Conservation (phyloP, 2,329 filamentous ascomycete genomes). For the Leptographium galeiforme region DNA sequence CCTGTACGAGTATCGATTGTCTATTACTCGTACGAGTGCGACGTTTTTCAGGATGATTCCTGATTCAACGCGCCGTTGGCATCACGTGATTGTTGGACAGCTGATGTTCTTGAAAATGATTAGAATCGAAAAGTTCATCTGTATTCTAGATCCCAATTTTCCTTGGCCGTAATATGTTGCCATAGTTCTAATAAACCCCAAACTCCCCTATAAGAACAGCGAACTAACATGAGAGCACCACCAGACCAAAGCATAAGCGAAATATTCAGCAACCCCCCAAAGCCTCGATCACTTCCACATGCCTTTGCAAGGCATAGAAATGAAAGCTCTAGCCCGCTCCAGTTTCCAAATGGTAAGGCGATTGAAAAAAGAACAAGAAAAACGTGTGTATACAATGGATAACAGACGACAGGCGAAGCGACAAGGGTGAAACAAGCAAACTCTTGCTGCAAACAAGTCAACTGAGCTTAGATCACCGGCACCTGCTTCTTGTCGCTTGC, state of each 20-base stretch:
- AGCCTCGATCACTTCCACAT: background rate
- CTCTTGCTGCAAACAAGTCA: background rate
- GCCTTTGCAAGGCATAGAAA: background rate
- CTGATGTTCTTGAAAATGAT: too few relatives aligned
- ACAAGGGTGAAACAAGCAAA: background rate
- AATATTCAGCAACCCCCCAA: background rate
- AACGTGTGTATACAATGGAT: background rate
- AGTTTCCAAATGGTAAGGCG: background rate
- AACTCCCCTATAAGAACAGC: slow-evolving; percentile 10
- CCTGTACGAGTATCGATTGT: too few relatives aligned
- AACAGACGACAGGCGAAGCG: background rate
- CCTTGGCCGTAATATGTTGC: background rate
- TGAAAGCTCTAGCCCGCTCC: background rate
- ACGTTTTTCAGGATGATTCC: too few relatives aligned
- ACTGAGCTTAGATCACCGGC: slow-evolving; percentile 3
- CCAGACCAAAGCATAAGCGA: background rate
- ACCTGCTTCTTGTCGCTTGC: slow-evolving; percentile 20
- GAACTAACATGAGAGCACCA: background rate
- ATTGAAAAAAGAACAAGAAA: background rate
- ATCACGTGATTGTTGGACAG: too few relatives aligned
- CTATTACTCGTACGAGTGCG: too few relatives aligned
- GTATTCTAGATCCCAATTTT: background rate
- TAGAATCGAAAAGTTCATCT: background rate
- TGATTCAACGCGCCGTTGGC: too few relatives aligned
- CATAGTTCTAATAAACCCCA: slow-evolving; percentile 2